These are phyloP conservation scores for Forsythia viridissima DNA, from an alignment of 257 asterid genomes.

Conservation along the genomic window DNA sequence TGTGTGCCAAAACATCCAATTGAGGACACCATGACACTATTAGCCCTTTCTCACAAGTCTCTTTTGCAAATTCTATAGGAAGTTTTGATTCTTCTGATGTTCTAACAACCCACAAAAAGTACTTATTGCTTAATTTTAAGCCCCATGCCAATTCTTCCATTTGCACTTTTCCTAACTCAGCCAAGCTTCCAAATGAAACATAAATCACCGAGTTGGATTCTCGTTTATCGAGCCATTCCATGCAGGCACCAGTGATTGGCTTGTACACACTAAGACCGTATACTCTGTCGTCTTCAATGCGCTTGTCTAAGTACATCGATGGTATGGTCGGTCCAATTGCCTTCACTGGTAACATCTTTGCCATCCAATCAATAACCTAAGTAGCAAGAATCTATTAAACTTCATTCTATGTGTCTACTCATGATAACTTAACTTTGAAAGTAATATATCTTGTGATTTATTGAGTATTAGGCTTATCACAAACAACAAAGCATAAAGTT, in stretches of 20 bases:
- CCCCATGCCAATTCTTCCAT: slow-evolving; percentile 31
- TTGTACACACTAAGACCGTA: slow-evolving; percentile 29
- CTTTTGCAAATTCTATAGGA: slow-evolving; percentile 12
- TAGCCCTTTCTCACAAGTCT: slow-evolving; percentile 24
- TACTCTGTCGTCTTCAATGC: slow-evolving; percentile 18
- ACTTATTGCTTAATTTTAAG: slow-evolving; percentile 8
- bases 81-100: slow-evolving; percentile 28
- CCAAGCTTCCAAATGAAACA: slow-evolving; percentile 34
- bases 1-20: slow-evolving; percentile 29
- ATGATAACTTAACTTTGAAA: background rate
- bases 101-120: slow-evolving; percentile 37
- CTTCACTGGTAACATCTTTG: slow-evolving; percentile 7
- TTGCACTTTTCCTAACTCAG: slow-evolving; percentile 1
- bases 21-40: slow-evolving; percentile 38
- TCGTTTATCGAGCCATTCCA: slow-evolving; percentile 26
- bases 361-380: slow-evolving; percentile 30
- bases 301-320: slow-evolving; percentile 31
- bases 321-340: slow-evolving; percentile 36
- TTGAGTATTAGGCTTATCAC: too few species aligned
- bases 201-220: slow-evolving; percentile 22
- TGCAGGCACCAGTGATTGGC: slow-evolving; percentile 11
- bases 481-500: too few species aligned
- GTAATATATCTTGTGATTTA: background rate
- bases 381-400: background rate
- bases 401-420: background rate